Evolutionary conservation across 139 green algal genomes (phyloP).

Genomic region (Chlamydomonas sp.): DNA sequence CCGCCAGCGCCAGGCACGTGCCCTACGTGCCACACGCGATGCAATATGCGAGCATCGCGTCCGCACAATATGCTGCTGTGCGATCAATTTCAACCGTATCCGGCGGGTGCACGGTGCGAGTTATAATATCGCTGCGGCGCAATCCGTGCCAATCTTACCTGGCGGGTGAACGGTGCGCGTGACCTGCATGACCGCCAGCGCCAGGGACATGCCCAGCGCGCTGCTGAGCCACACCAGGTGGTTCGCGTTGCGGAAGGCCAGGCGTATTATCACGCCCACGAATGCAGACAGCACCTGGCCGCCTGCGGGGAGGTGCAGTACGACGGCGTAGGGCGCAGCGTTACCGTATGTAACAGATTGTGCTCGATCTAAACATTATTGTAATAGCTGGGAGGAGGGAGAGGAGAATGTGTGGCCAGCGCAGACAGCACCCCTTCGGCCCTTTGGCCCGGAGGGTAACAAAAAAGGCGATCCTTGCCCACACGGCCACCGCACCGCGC

Average conservation of each 20-base stretch:
- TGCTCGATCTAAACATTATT: too few relatives aligned
- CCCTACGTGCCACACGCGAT: constrained; percentile 11
- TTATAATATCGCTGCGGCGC: not conserved
- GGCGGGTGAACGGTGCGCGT: constrained; percentile 44
- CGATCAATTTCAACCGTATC: not conserved
- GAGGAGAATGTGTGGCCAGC: too few relatives aligned
- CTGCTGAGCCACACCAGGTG: constrained; percentile 45
- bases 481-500: too few relatives aligned
- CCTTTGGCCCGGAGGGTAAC: too few relatives aligned
- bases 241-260: not conserved
- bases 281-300: constrained; percentile 56
- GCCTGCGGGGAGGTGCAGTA: constrained; percentile 23
- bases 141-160: not conserved
- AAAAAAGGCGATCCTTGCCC: too few relatives aligned
- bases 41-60: too few relatives aligned
- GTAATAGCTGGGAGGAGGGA: too few relatives aligned
- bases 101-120: constrained; percentile 53
- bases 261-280: constrained; percentile 43
- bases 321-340: not conserved
- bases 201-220: constrained; percentile 55
- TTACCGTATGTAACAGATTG: not conserved
- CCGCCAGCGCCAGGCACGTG: constrained; percentile 45
- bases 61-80: too few relatives aligned
- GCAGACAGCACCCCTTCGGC: too few relatives aligned
- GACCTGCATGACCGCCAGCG: constrained; percentile 43